A percentile compares a stretch with the other conserved stretches of the same genome.
Evolutionary conservation across 768 basidiomycete genomes (phyloP).

Genomic region (Glaciozyma antarctica): DNA sequence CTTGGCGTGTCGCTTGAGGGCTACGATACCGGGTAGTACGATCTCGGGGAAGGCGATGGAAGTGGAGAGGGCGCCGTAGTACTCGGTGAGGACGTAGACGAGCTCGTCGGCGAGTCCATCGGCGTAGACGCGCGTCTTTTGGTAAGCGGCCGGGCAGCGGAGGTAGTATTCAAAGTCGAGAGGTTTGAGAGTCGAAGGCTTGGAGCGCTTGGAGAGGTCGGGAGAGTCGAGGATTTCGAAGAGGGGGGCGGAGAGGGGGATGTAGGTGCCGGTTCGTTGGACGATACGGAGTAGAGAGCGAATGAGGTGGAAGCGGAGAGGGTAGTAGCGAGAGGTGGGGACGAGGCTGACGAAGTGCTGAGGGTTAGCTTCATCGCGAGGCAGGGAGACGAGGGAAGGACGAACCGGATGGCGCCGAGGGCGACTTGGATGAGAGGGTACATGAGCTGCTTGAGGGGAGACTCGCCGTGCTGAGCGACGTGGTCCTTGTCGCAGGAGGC

Average conservation of each 20-base stretch:
- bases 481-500: constrained; percentile 61
- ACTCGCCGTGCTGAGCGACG: constrained; percentile 52
- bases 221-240: constrained; percentile 73
- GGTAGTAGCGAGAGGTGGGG: constrained; percentile 81
- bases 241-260: constrained; percentile 77
- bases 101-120: constrained; percentile 78
- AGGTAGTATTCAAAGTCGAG: constrained; percentile 81
- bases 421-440: constrained; percentile 94
- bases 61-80: constrained; percentile 64
- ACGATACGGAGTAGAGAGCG: constrained; percentile 80
- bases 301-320: constrained; percentile 84
- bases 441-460: constrained; percentile 74
- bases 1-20: constrained; percentile 67
- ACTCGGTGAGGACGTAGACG: constrained; percentile 66
- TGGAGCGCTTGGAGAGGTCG: constrained; percentile 60
- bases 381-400: constrained; percentile 16
- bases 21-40: constrained; percentile 62
- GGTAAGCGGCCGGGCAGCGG: constrained; percentile 76
- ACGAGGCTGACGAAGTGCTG: constrained; percentile 56
- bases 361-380: background rate
- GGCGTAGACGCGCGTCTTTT: constrained; percentile 72
- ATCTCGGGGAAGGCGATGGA: constrained; percentile 93
- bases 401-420: constrained; percentile 83
- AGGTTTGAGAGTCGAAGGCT: constrained; percentile 74
- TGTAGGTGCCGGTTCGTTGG: constrained; percentile 70